A percentile compares a stretch with the other conserved stretches of the same genome.
These are phyloP conservation scores for Shiraia sp. DNA, from an alignment of 2,329 filamentous ascomycete genomes.

Conservation along the genomic window DNA sequence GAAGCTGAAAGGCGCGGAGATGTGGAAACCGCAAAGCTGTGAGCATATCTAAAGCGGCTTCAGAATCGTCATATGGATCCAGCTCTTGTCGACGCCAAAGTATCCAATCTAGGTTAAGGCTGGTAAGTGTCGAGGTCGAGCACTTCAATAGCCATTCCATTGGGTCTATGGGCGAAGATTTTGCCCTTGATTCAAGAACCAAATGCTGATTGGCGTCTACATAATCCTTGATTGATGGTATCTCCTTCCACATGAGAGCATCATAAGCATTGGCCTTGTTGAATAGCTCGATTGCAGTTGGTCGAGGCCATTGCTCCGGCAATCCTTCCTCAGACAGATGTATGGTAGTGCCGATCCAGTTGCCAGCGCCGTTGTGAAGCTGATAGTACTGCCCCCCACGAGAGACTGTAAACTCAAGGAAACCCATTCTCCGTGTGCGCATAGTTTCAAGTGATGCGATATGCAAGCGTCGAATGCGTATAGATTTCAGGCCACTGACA, in stretches of 20 bases:
- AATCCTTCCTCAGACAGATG: slow-evolving; percentile 17
- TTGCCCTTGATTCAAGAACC: background rate
- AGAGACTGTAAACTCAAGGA: slow-evolving; percentile 29
- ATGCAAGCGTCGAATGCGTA: slow-evolving; percentile 49
- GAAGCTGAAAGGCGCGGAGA: slow-evolving; percentile 51
- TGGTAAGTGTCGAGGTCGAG: slow-evolving; percentile 34
- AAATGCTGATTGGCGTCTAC: slow-evolving; percentile 15
- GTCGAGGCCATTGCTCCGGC: slow-evolving; percentile 4
- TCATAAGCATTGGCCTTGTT: slow-evolving; percentile 28
- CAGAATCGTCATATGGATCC: slow-evolving; percentile 13
- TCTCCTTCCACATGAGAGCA: slow-evolving; percentile 26
- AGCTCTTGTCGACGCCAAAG: slow-evolving; percentile 32
- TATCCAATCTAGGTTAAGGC: slow-evolving; percentile 42
- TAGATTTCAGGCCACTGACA: slow-evolving; percentile 43
- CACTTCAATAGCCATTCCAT: slow-evolving; percentile 20
- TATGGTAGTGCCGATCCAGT: slow-evolving; percentile 34
- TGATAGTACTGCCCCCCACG: slow-evolving; percentile 31
- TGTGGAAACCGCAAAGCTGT: slow-evolving; percentile 48
- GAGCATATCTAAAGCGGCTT: slow-evolving; percentile 27
- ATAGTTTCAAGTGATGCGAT: slow-evolving; percentile 19
- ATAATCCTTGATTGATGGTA: slow-evolving; percentile 30
- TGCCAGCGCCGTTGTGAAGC: slow-evolving; percentile 39
- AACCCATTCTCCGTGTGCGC: slow-evolving; percentile 19
- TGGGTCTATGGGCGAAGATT: slow-evolving; percentile 11
- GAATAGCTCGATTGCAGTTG: slow-evolving; percentile 14